Evolutionary conservation across 768 basidiomycete genomes (phyloP).

Genomic region (Phlegmacium glaucopus): DNA sequence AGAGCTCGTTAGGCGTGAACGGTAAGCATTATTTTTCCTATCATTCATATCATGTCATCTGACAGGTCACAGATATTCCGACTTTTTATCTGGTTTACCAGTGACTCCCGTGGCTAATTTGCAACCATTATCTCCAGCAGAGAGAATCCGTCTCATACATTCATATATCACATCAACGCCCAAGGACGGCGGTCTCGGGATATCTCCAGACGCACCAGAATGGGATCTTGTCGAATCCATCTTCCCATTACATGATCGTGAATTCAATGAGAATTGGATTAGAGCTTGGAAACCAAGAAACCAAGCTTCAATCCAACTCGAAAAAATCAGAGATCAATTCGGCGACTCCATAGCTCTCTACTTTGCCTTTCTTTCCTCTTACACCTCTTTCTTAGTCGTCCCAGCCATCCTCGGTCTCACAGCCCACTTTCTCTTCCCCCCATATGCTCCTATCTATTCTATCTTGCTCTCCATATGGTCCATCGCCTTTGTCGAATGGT

Average conservation of each 20-base stretch:
- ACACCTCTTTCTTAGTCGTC: slow-evolving; percentile 75
- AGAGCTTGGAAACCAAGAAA: slow-evolving; percentile 67
- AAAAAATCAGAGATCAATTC: slow-evolving; percentile 71
- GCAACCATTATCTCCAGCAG: slow-evolving; percentile 58
- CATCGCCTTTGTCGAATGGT: slow-evolving; percentile 84
- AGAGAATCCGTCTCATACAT: slow-evolving; percentile 79
- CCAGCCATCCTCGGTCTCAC: slow-evolving; percentile 68
- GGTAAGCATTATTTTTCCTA: slow-evolving; percentile 43
- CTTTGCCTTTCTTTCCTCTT: slow-evolving; percentile 84
- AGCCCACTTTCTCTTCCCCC: slow-evolving; percentile 66
- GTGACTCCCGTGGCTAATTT: slow-evolving; percentile 42
- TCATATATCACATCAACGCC: slow-evolving; percentile 64
- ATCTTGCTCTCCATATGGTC: slow-evolving; percentile 79
- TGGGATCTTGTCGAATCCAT: slow-evolving; percentile 84
- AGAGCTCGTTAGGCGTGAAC: slow-evolving; percentile 68
- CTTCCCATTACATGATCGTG: slow-evolving; percentile 79
- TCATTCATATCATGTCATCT: not conserved
- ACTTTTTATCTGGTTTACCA: slow-evolving; percentile 76
- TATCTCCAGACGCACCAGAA: slow-evolving; percentile 63
- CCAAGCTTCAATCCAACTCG: slow-evolving; percentile 62
- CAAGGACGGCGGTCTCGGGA: slow-evolving; percentile 81
- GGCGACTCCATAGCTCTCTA: slow-evolving; percentile 85
- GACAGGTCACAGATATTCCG: slow-evolving; percentile 50
- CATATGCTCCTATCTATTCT: slow-evolving; percentile 79
- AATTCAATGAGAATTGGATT: slow-evolving; percentile 80